Evolutionary conservation across 306 rosid species (phyloP), one percentile per base, ranked within the genome.

Genomic region (Lathyrus sativus): DNA sequence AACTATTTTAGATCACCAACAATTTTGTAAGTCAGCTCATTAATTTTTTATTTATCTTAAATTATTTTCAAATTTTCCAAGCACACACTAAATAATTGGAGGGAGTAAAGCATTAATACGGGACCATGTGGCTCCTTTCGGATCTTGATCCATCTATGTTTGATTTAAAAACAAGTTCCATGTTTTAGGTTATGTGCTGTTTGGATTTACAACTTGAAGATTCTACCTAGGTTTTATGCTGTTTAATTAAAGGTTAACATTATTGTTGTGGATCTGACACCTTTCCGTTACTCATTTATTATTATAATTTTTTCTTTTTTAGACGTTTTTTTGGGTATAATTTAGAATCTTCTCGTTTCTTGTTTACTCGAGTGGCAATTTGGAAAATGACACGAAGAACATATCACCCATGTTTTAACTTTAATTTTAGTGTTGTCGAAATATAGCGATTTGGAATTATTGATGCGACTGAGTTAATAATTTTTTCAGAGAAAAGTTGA

Each of bases 181-280:
- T 71, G 54, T 79, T 83, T 83, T 76, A 71, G 54, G 79, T 74
- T 68, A 49, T 44, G 31, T 67, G 73, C 14, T 75, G 68, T 73
- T 75, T 73, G 53, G 68, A 22, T 68, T 72, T 68, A 24, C 73
- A 66, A 43, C 38, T 48, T 37, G 14, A 45, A 78, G 79, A 76
- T 76, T 80, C 86, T 68, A 79, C 79, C 84, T 84, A 69, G 79
- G 83, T 83, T 83, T 81, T 77, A 79, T 63, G 83, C 70, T 79
- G 78, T 68, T 71, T 35, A 74, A 65, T 78, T 50, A 72, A 75
- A 56, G 45, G 10, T 55, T 78, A 76, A 9, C 48, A 11, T 51
- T 59, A 2, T 50, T 61, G 24, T n/a, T 66, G 67, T 72, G 41
- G 1, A 17, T 38, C 72, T 10, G 10, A 43, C 56, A 67, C 64